Base-by-base conservation (phyloP, 495 filamentous ascomycete species). In the Podospora comata region DNA sequence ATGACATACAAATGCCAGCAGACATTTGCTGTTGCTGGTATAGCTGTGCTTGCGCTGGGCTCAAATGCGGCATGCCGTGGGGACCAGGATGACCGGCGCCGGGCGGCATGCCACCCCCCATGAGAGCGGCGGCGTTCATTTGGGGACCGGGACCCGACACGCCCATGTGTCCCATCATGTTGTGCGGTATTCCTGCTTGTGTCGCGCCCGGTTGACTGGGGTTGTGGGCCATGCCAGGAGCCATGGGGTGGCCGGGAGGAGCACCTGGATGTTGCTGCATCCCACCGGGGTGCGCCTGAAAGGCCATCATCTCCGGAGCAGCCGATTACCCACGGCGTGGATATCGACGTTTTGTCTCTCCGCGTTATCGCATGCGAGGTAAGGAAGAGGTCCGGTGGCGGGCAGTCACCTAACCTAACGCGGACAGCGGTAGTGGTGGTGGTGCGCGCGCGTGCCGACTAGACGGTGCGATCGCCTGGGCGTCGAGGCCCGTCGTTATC, bases 121-220 rank as follows among this genome's bases (percentile, higher is more conserved):
- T 82, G 68, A 91, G 88, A 27, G 89, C 90, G 30, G 88, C 85
- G 68, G 94, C 91, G 73, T 85, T 92, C 44, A 94, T 91, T 72
- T 95, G 92, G 54, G 86, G 88, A 66, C 88, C 89, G 7, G 92
- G 91, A 11, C 86, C 91, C 48, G 92, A 93, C n/a, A 92, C 92
- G 55, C 90, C 91, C 74, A 91, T 90, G 73, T 95, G 92, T 75
- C 90, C 90, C 32, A 77, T 77, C 65, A 84, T 77, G 76, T 90
- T 90, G 72, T 91, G 92, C 55, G 88, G 87, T 83, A 96, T 93
- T 26, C 80, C 80, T 68, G 84, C 82, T 71, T 81, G 90, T 26
- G 85, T 84, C 67, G 86, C 79, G 71, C 85, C 86, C 65, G 90
- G 91, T 73, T 92, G 91, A 30, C 87, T 88, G 15, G 86, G 87